Evolutionary conservation across 441 rosid species (phyloP), one percentile per base, ranked within the genome.

Genomic region (Gossypium gossypioides): DNA sequence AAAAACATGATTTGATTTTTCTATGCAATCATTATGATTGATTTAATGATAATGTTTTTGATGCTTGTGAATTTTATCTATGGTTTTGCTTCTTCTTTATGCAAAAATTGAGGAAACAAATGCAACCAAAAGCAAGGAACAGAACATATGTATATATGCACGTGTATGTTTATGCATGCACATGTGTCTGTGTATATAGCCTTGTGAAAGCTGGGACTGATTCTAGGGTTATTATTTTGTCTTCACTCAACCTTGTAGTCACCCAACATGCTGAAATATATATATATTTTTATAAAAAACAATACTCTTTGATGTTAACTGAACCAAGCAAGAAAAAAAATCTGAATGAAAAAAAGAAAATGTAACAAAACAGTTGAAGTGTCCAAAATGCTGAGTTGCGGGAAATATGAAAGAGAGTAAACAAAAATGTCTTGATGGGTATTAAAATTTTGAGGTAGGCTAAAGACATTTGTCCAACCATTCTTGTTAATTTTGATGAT

Each of bases 241-340:
- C 24, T 67, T 21, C 21, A 48, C 58, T 68, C 24, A 50, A 15
- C 21, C 19, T 22, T 13, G 21, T 13, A 44, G 37, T 46, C 32
- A 44, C 21, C 10, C 18, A 44, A 62, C 18, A 21, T 68, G 24
- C 19, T 67, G 71, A 34, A 50, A 25, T n/a, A 3, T 56, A n/a
- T 25, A 15, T 68, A 29, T 29, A 27, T 29, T 0, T 19, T 32
- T 9, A 10, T 5, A 37, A 22, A 18, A 21, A 50, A 29, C 13
- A 3, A 18, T 48, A 6, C 8, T 9, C 15, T 55, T 50, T 21
- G 6, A 54, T 55, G 6, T 54, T 21, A 4, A 19, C 37, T 69
- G 73, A 55, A 69, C 63, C 16, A 32, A 70, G 54, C 13, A 56
- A 69, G 37, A 69, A 24, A 16, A 18, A 68, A 70, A 68, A 25